Percentiles rank a stretch among this genome's conserved stretches.
These are phyloP conservation scores for Pseudopediastrum boryanum DNA, from an alignment of 139 green algal genomes.

Conservation along the genomic window DNA sequence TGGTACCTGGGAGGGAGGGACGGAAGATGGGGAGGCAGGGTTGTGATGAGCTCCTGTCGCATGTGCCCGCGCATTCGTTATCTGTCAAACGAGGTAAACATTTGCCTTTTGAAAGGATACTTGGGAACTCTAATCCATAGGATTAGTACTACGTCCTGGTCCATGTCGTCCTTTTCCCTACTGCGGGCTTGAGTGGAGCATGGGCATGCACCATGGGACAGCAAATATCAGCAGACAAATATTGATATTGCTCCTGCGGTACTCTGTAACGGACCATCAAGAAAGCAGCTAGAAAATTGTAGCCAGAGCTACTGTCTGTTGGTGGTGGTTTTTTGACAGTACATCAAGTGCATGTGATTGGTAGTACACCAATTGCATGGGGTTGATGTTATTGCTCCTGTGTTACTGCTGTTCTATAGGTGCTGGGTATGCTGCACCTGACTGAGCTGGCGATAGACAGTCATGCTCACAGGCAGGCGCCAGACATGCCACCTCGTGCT, in stretches of 20 bases:
- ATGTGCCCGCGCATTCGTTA: too few relatives aligned
- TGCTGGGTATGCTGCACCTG: conserved; percentile 59
- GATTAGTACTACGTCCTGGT: too few relatives aligned
- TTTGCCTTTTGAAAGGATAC: too few relatives aligned
- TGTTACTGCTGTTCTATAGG: conserved; percentile 3
- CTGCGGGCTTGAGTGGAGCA: too few relatives aligned
- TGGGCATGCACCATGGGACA: background rate
- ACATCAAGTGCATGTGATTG: conserved; percentile 5
- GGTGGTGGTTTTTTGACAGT: background rate
- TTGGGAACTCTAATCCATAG: too few relatives aligned
- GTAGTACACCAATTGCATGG: background rate
- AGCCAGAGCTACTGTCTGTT: background rate
- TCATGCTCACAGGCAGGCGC: conserved; percentile 69
- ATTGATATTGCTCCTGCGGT: too few relatives aligned
- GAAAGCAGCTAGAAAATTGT: background rate
- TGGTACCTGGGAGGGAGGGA: too few relatives aligned
- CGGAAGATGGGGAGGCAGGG: too few relatives aligned
- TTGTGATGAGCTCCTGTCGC: too few relatives aligned
- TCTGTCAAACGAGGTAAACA: too few relatives aligned
- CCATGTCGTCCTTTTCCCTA: too few relatives aligned
- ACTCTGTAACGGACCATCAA: background rate
- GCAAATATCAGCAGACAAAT: background rate
- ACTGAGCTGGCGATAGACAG: conserved; percentile 65
- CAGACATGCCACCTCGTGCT: conserved; percentile 54
- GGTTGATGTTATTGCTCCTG: background rate